Conservation (phyloP, 2,329 filamentous ascomycete genomes). For the Fusarium sp. region DNA sequence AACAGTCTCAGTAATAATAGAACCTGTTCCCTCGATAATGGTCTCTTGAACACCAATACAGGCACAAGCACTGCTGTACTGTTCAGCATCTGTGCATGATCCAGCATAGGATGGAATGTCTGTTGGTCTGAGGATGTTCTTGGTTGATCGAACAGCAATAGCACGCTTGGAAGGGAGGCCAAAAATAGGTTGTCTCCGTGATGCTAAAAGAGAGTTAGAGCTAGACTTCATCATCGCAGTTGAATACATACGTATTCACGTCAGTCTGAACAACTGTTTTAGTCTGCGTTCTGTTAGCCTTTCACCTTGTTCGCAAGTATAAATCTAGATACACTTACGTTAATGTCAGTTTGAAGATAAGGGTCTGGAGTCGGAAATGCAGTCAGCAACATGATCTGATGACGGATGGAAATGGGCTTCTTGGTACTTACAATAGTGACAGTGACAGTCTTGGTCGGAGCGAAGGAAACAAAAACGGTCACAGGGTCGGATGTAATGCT, state of each 20-base stretch:
- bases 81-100: not conserved
- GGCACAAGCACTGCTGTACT: conserved; percentile 1
- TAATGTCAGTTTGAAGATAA: rapidly evolving
- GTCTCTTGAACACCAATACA: not conserved
- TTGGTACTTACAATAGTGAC: not conserved
- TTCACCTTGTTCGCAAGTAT: rapidly evolving
- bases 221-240: rapidly evolving
- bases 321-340: rapidly evolving
- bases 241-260: rapidly evolving
- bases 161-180: not conserved
- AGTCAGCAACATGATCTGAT: not conserved
- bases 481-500: not conserved
- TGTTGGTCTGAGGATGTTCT: not conserved
- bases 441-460: not conserved
- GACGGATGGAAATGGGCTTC: rapidly evolving
- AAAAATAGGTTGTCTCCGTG: not conserved
- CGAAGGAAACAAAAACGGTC: not conserved
- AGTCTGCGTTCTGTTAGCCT: not conserved
- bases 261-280: not conserved
- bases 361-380: not conserved
- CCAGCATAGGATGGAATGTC: not conserved
- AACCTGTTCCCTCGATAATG: not conserved
- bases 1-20: not conserved
- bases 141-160: not conserved
- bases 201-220: not conserved